Evolutionary conservation across 352 stramenopile species (phyloP), one percentile per base, ranked within the genome.

Genomic region (Pythium phragmiticola): DNA sequence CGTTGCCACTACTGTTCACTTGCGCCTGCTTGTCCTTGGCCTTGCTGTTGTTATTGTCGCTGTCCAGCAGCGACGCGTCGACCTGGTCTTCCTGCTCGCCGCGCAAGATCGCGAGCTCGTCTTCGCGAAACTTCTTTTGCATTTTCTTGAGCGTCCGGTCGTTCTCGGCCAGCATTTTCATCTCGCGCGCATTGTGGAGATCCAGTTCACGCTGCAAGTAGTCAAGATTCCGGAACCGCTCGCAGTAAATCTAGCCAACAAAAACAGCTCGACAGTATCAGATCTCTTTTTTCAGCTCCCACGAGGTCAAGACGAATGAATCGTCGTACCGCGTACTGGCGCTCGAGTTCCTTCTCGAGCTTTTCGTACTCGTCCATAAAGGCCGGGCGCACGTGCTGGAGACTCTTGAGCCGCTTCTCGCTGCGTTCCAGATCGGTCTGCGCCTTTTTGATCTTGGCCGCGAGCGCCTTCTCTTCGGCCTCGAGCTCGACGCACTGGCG

Each of bases 321-420:
- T 3, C 1, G 2, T 34, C 75, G 28, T 34, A 94, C 80, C 30
- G 96, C 90, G 65, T 99, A 99, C 72, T 98, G 92, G 5, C 91
- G 84, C 75, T 98, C 87, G 41, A 99, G 83, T 58, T 99, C 96
- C 46, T 94, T 89, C 77, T 99, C 95, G 17, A 99, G 84, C 76
- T 98, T 97, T 62, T 99, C 96, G 60, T 98, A 98, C 74, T 99
- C 96, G 75, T 99, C 96, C 89, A 98, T 98, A 66, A 98, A 99
- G 36, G 95, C 87, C 39, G 96, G 95, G 3, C 94, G 78, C 59
- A 98, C 92, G 62, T 94, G 89, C 62, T 98, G 86, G 58, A 97
- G 72, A 53, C 87, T 87, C 72, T 94, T 95, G 52, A 99, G 77
- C 0, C 95, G 82, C 77, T 99, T 99, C 55, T 98, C 90, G 65